Percentiles rank a stretch among this genome's conserved stretches.
Evolutionary conservation across 106 monocot species (phyloP).

Genomic region (Phalaenopsis equestris): DNA sequence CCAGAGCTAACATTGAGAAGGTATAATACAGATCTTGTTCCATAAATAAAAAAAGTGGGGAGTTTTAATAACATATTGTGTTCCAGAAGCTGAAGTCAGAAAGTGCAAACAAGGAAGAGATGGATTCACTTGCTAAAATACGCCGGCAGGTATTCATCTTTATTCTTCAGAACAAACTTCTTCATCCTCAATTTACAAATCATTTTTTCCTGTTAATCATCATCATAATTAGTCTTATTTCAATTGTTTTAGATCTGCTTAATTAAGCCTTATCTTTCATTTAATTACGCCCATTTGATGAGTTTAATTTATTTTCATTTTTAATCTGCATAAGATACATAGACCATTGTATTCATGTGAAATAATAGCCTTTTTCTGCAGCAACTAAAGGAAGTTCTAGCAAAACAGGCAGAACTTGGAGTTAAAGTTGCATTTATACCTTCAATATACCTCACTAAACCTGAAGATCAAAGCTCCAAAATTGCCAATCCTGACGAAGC

Average conservation of each 20-base stretch:
- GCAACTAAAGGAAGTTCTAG: constrained; percentile 86
- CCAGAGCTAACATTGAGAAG: constrained; percentile 42
- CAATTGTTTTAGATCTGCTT: neutral
- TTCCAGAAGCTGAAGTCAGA: constrained; percentile 36
- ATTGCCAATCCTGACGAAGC: neutral
- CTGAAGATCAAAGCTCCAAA: constrained; percentile 16
- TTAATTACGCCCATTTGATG: neutral
- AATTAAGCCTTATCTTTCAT: neutral
- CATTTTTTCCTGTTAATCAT: neutral
- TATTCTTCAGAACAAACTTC: neutral
- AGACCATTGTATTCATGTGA: neutral
- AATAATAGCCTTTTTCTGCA: constrained; percentile 17
- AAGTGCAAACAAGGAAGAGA: constrained; percentile 7
- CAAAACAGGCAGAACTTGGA: constrained; percentile 81
- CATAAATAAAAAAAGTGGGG: neutral
- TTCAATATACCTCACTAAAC: constrained; percentile 41
- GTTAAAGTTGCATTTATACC: constrained; percentile 85
- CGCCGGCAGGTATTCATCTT: constrained; percentile 54
- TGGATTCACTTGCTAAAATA: constrained; percentile 28
- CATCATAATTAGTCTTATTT: neutral
- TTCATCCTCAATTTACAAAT: neutral
- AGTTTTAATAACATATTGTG: neutral
- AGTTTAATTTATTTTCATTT: too few relatives aligned
- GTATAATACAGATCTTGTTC: constrained; percentile 16
- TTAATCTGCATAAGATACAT: too few relatives aligned